Evolutionary conservation across 768 basidiomycete genomes (phyloP).

Genomic region (Xerocomellus amylosporus): DNA sequence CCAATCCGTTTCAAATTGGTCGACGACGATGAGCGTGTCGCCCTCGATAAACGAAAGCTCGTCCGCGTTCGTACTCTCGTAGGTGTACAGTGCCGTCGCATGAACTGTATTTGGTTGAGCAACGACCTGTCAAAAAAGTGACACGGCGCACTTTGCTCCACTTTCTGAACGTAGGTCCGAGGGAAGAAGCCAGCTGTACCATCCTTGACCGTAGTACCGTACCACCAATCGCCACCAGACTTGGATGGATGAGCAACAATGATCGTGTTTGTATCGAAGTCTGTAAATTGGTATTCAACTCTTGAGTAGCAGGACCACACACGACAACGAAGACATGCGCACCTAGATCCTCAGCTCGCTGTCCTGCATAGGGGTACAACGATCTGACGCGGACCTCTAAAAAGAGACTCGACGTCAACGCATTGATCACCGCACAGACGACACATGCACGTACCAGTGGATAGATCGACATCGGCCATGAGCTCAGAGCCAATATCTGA

Average conservation of each 20-base stretch:
- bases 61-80: constrained; percentile 65
- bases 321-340: constrained; percentile 30
- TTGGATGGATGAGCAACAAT: constrained; percentile 84
- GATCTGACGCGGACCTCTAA: constrained; percentile 75
- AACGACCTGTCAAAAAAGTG: neutral
- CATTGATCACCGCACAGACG: neutral
- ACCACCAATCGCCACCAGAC: constrained; percentile 90
- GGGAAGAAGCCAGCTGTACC: constrained; percentile 88
- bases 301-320: constrained; percentile 1
- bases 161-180: constrained; percentile 75
- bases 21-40: constrained; percentile 74
- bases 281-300: constrained; percentile 35
- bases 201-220: constrained; percentile 63
- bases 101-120: constrained; percentile 40
- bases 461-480: constrained; percentile 71
- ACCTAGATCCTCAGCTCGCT: constrained; percentile 88
- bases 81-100: constrained; percentile 81
- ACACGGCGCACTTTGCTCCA: constrained; percentile 51
- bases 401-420: constrained; percentile 1
- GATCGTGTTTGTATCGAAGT: constrained; percentile 77
- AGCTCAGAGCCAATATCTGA: constrained; percentile 45
- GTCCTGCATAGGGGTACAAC: constrained; percentile 81
- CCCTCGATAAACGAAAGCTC: constrained; percentile 87
- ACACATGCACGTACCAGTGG: constrained; percentile 44
- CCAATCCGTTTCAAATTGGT: constrained; percentile 84